Evolutionary conservation across 2,329 filamentous ascomycete genomes (phyloP).

Genomic region (Monilinia polystroma): DNA sequence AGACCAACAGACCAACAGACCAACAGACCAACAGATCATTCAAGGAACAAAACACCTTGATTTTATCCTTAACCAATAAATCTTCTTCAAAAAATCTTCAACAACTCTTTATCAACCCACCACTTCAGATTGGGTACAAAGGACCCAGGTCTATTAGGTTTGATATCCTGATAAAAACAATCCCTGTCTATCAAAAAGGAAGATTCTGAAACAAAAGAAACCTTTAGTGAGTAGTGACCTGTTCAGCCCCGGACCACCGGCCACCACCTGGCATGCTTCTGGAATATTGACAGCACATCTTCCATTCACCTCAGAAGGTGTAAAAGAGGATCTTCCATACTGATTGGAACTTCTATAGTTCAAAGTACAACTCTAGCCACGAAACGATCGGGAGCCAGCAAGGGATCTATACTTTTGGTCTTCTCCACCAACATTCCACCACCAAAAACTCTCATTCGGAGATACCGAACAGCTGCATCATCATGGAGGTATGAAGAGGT

Average conservation of each 20-base stretch:
- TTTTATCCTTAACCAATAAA: neutral
- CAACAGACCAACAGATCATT: too few species aligned
- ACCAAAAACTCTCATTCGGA: neutral
- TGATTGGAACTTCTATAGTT: neutral
- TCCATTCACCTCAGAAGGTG: neutral
- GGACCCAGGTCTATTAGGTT: neutral
- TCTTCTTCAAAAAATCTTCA: neutral
- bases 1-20: too few species aligned
- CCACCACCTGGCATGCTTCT: slow-evolving; percentile 12
- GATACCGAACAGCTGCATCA: neutral
- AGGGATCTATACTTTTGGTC: neutral
- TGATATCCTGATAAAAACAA: too few species aligned
- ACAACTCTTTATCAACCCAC: neutral
- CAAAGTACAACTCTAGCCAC: neutral
- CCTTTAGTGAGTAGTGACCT: slow-evolving; percentile 17
- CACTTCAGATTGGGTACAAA: neutral
- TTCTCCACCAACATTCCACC: slow-evolving; percentile 4
- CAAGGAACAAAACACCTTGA: slow-evolving; percentile 3
- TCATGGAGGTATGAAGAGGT: slow-evolving; percentile 30
- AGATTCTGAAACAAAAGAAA: slow-evolving; percentile 13
- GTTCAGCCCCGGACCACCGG: neutral
- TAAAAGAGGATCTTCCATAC: neutral
- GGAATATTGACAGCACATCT: slow-evolving; percentile 12
- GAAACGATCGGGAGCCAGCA: neutral
- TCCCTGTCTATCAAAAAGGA: neutral